Evolutionary conservation across 2,329 filamentous ascomycete genomes (phyloP), one percentile per base, ranked within the genome.

Genomic region (Lecanicillium sp.): DNA sequence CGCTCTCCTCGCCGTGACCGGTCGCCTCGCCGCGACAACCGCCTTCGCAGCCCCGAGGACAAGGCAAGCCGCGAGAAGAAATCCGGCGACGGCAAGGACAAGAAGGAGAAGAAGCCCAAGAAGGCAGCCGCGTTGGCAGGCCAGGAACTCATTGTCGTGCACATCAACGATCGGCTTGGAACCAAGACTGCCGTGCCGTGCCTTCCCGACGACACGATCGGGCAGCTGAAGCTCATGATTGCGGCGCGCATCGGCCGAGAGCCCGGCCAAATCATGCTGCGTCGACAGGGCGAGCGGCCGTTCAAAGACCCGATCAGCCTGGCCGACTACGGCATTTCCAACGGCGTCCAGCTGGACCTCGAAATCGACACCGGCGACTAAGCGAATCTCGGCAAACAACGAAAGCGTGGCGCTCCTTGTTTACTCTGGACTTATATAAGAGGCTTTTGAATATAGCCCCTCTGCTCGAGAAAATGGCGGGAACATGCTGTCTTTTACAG

Each of bases 121-220:
- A 64, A 55, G 33, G 57, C 55, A 24, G 52, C 66, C 62, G 41
- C 51, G 2, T 55, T 54, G 9, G 32, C 68, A 4, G 65, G 73
- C 5, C 86, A 94, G 61, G 84, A 89, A 49, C 94, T 96, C 86
- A 96, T 97, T 56, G 80, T 95, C 44, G 90, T 97, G 15, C 82
- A 91, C 60, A 83, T 97, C 61, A 97, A 97, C 64, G 91, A 97
- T 67, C 80, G 91, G n/a, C 72, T 97, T 29, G 91, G 91, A 11
- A 96, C 91, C n/a, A 95, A 95, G 61, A 88, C 90, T 14, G 86
- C 87, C 44, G 93, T 97, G 54, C 91, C 91, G 0, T 96, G 90
- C 63, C 73, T 95, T 49, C 83, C 87, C 1, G 86, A 82, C 3
- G 91, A 97, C 68, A 84, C 83, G 7, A 84, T 96, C 55, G 84